A percentile compares a stretch with the other conserved stretches of the same genome.
phyloP scores from a whole-genome alignment of 2,329 filamentous ascomycete genomes.

The Coniella vitis region DNA sequence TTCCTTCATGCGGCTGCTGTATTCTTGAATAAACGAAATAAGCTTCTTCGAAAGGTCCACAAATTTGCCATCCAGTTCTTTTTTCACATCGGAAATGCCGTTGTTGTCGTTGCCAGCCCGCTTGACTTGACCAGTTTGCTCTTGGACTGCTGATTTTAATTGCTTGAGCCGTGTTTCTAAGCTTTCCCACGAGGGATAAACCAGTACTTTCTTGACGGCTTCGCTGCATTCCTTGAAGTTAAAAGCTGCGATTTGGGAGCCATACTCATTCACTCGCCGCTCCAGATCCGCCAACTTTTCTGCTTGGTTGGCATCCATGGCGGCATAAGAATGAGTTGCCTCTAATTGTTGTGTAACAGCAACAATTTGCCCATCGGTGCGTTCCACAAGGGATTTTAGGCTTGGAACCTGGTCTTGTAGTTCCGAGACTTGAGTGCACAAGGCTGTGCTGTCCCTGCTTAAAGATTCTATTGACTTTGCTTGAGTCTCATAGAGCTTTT shows the following conservation, averaged over 20 bases:
- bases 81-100: neutral
- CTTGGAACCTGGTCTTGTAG: neutral
- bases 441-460: constrained; percentile 3
- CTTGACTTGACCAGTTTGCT: too few species aligned
- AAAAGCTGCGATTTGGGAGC: neutral
- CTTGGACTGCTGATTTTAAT: neutral
- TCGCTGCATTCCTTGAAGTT: constrained; percentile 5
- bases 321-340: neutral
- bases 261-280: neutral
- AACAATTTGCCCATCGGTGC: neutral
- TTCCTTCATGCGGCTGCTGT: neutral
- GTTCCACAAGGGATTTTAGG: neutral
- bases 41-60: constrained; percentile 1
- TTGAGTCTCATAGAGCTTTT: neutral
- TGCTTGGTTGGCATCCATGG: neutral
- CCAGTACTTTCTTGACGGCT: neutral
- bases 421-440: constrained; percentile 1
- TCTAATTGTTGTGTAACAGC: neutral
- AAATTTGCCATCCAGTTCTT: neutral
- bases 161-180: neutral
- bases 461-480: neutral
- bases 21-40: neutral
- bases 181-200: constrained; percentile 2
- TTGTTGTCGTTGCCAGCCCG: neutral
- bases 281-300: neutral